phyloP scores from a whole-genome alignment of 1,139 yeast genomes.

The Magnusiomyces ingens region DNA sequence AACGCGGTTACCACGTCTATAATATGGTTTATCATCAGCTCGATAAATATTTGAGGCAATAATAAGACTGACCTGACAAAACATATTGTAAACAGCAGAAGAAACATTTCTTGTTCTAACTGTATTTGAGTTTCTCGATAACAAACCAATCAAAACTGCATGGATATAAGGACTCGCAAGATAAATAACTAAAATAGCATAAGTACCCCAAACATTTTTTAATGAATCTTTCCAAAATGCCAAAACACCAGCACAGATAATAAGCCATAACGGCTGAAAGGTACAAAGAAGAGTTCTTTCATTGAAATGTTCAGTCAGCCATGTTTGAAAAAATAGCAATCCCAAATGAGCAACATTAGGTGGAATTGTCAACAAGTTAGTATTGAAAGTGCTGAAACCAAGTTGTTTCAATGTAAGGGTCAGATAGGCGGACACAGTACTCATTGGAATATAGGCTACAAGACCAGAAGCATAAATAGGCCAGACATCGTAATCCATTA shows the following conservation, averaged over 20 bases:
- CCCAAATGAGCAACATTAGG: conserved; percentile 37
- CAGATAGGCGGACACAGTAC: conserved; percentile 42
- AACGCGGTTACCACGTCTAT: conserved; percentile 48
- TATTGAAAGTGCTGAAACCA: conserved; percentile 51
- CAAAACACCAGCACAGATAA: conserved; percentile 39
- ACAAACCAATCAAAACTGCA: conserved; percentile 55
- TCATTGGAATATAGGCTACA: conserved; percentile 37
- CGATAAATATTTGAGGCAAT: conserved; percentile 51
- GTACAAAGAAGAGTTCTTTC: conserved; percentile 30
- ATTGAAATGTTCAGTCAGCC: conserved; percentile 44
- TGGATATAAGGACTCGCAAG: conserved; percentile 42
- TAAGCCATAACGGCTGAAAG: conserved; percentile 31
- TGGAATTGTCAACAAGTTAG: conserved; percentile 52
- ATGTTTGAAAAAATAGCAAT: conserved; percentile 29
- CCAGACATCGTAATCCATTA: conserved; percentile 50
- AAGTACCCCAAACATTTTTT: conserved; percentile 45
- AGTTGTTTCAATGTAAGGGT: conserved; percentile 45
- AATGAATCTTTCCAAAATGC: conserved; percentile 46
- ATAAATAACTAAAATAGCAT: conserved; percentile 40
- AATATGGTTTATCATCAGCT: conserved; percentile 50
- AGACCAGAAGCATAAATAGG: conserved; percentile 50
- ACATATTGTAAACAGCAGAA: conserved; percentile 57
- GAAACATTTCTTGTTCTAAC: conserved; percentile 54
- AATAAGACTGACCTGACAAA: conserved; percentile 50
- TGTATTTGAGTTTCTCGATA: conserved; percentile 53